Evolutionary conservation across 2,329 filamentous ascomycete genomes (phyloP).

Genomic region (Fusarium tjaetaba): DNA sequence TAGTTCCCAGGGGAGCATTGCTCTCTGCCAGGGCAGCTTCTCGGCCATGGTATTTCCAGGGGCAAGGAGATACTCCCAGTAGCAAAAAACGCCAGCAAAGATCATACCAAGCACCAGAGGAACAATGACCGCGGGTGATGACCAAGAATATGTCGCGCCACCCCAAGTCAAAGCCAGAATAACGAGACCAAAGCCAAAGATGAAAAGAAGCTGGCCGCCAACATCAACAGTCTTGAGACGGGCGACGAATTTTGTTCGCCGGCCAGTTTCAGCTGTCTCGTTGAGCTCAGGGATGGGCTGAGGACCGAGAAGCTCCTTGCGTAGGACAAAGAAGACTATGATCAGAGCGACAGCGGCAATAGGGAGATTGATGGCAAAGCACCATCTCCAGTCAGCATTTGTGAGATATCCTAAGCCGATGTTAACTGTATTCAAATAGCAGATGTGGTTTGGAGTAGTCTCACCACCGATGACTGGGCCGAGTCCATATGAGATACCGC

Average conservation of each 20-base stretch:
- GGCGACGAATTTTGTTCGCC: conserved; percentile 49
- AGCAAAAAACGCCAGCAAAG: conserved; percentile 54
- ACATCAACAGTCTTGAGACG: conserved; percentile 65
- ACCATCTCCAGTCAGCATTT: conserved; percentile 70
- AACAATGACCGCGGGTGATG: conserved; percentile 57
- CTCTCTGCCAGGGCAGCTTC: conserved; percentile 62
- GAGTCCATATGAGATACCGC: conserved; percentile 67
- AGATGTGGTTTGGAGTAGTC: neutral
- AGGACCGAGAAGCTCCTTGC: conserved; percentile 66
- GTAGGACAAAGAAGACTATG: conserved; percentile 65
- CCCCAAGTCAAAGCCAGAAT: conserved; percentile 67
- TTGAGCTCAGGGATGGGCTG: conserved; percentile 58
- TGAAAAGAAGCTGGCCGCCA: conserved; percentile 66
- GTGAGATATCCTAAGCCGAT: conserved; percentile 57
- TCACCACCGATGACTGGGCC: conserved; percentile 69
- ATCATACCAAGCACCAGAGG: conserved; percentile 58
- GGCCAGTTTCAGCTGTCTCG: conserved; percentile 49
- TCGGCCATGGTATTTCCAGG: conserved; percentile 58
- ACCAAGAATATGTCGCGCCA: conserved; percentile 63
- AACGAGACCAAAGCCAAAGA: conserved; percentile 63
- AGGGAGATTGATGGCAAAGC: conserved; percentile 72
- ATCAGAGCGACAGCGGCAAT: conserved; percentile 61
- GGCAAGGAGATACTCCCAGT: conserved; percentile 65
- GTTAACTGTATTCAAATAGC: conserved; percentile 2
- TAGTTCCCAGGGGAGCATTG: conserved; percentile 72